Evolutionary conservation across 352 stramenopile genomes (phyloP).

Genomic region (Pythium scleroteichum): DNA sequence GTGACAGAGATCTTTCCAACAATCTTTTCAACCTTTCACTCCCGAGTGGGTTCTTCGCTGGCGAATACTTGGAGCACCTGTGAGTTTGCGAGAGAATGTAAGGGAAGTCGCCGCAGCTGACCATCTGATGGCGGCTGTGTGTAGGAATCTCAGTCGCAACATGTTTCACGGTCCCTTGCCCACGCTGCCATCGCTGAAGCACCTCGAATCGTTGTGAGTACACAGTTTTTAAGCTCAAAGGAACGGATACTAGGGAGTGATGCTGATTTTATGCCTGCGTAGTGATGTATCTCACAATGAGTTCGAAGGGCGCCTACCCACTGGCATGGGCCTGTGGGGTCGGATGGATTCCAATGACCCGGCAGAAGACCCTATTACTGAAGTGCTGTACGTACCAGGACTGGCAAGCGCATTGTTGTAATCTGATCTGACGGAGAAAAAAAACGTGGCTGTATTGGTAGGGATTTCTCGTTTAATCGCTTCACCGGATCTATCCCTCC

Average conservation of each 20-base stretch:
- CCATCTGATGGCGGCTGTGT: no score
- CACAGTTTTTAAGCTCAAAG: not conserved
- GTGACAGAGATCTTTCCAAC: conserved; percentile 43
- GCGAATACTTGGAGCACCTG: conserved; percentile 49
- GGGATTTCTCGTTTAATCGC: conserved; percentile 51
- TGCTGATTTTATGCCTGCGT: not conserved
- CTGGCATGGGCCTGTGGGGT: conserved; percentile 40
- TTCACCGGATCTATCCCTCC: conserved; percentile 41
- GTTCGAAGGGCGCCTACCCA: conserved; percentile 42
- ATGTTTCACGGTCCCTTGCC: conserved; percentile 41
- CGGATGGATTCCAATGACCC: conserved; percentile 53
- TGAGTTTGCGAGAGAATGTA: conserved; percentile 26
- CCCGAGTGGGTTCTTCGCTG: conserved; percentile 40
- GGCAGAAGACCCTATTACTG: conserved; percentile 43
- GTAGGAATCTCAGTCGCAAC: conserved; percentile 59
- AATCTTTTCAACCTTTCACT: conserved; percentile 48
- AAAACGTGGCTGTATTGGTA: conserved; percentile 17
- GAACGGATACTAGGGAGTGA: not conserved
- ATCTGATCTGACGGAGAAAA: no score
- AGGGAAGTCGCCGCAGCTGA: not conserved
- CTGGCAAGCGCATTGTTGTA: no score
- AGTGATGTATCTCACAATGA: conserved; percentile 64
- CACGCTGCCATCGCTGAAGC: conserved; percentile 33
- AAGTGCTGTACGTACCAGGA: conserved; percentile 49
- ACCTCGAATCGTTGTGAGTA: conserved; percentile 42